Conservation (phyloP, 208 protist genomes). For the Leishmania braziliensis region DNA sequence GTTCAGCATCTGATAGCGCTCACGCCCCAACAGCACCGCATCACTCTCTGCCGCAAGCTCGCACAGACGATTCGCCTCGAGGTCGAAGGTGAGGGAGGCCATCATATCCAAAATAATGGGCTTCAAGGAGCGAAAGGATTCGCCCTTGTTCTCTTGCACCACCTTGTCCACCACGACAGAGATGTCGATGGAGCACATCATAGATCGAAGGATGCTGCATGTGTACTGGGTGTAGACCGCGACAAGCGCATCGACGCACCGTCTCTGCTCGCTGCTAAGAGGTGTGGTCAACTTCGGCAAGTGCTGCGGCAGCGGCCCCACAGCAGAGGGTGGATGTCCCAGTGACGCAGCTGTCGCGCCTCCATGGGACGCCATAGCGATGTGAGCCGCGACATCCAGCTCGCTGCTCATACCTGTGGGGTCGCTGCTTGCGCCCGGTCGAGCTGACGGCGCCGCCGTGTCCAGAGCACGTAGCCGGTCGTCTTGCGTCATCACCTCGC, state of each 20-base stretch:
- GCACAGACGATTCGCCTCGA: constrained; percentile 56
- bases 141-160: constrained; percentile 52
- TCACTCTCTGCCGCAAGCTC: constrained; percentile 52
- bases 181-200: constrained; percentile 61
- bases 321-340: not conserved
- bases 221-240: constrained; percentile 60
- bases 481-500: constrained; percentile 18
- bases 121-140: constrained; percentile 61
- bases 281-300: constrained; percentile 9
- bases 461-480: constrained; percentile 1
- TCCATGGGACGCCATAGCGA: not conserved
- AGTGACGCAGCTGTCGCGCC: not conserved
- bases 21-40: constrained; percentile 38
- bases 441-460: not conserved
- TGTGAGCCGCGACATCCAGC: not conserved
- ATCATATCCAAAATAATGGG: constrained; percentile 68
- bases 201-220: constrained; percentile 43
- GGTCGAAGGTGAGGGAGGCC: constrained; percentile 57
- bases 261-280: constrained; percentile 15
- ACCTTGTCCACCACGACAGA: constrained; percentile 53
- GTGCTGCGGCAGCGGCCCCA: not conserved
- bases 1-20: constrained; percentile 49
- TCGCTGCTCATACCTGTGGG: constrained; percentile 4
- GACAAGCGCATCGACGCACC: constrained; percentile 48
- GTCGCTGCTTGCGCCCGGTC: not conserved